Evolutionary conservation across 2,329 filamentous ascomycete genomes (phyloP), one percentile per base, ranked within the genome.

Genomic region (Didymellaceae sp.): DNA sequence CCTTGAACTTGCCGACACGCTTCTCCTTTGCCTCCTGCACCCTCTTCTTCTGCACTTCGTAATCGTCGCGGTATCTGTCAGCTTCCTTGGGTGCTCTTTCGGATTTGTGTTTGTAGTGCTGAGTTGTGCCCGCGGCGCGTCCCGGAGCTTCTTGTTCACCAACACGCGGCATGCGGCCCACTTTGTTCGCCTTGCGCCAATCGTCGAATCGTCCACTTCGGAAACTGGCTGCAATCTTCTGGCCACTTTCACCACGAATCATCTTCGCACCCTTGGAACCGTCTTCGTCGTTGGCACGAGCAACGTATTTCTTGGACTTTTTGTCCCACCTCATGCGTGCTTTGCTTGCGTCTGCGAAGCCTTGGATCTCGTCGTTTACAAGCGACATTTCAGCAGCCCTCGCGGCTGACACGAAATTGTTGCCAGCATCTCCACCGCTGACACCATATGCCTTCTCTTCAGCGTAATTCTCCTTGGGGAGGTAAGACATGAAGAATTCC

Each of bases 401-500:
- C n/a, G 95, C 93, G 6, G 90, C 90, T 66, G 91, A 86, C 37
- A 95, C 83, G 76, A 99, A 99, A 74, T 88, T 92, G 26, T 75
- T 75, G 22, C 75, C 74, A 16, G 76, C 76, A 44, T 78, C 77
- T 59, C 91, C 91, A 0, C 90, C 89, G 74, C 95, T 90, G 14
- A 99, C 91, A 57, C 92, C 91, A 75, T 99, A 99, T 10, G 87
- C 94, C 45, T 90, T 88, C 70, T 97, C 91, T 75, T 97, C 93
- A 43, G 88, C 90, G 4, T 88, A 80, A 72, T 93, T 94, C 62
- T 86, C 86, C 55, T 89, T 87, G 0, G 94, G 94, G 1, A 86
- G 90, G 80, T 99, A 99, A 8, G 90, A 89, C 91, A 99, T 97
- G 85, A 95, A 99, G 62, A 94, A 85, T 34, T 97, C 92, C 0